Evolutionary conservation across 768 basidiomycete genomes (phyloP).

Genomic region (Tubosaeta sp.): DNA sequence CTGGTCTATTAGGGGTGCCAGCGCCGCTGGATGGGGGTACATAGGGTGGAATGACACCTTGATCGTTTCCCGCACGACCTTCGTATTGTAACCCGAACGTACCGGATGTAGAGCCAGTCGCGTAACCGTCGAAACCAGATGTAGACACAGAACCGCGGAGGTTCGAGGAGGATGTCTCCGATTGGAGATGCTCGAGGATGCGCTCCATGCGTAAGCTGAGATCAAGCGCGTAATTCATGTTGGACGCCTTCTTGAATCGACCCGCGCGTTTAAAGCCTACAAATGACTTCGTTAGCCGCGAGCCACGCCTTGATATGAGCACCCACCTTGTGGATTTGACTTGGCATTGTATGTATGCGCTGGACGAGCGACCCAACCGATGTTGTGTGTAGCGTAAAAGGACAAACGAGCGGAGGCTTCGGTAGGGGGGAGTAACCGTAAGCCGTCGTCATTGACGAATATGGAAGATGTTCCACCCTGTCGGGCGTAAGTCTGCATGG

Average conservation of each 20-base stretch:
- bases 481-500: slow-evolving; percentile 60
- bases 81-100: slow-evolving; percentile 65
- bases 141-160: slow-evolving; percentile 22
- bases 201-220: slow-evolving; percentile 37
- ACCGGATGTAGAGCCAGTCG: slow-evolving; percentile 30
- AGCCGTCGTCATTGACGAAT: slow-evolving; percentile 60
- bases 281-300: background rate
- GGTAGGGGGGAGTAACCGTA: slow-evolving; percentile 44
- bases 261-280: slow-evolving; percentile 47
- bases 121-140: slow-evolving; percentile 17
- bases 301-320: slow-evolving; percentile 33
- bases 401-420: slow-evolving; percentile 45
- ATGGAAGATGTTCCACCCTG: slow-evolving; percentile 60
- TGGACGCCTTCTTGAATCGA: slow-evolving; percentile 91
- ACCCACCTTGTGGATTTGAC: slow-evolving; percentile 45
- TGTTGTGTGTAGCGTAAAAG: slow-evolving; percentile 54
- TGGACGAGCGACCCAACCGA: slow-evolving; percentile 60
- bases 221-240: slow-evolving; percentile 78
- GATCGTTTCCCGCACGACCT: slow-evolving; percentile 60
- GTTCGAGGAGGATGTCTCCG: slow-evolving; percentile 21
- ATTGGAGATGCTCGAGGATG: slow-evolving; percentile 28
- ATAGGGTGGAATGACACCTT: slow-evolving; percentile 28
- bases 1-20: slow-evolving; percentile 25
- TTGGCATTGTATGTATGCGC: slow-evolving; percentile 41
- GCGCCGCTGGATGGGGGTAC: slow-evolving; percentile 13